phyloP scores from a whole-genome alignment of 768 basidiomycete genomes.

The Lactifluus rugatus region DNA sequence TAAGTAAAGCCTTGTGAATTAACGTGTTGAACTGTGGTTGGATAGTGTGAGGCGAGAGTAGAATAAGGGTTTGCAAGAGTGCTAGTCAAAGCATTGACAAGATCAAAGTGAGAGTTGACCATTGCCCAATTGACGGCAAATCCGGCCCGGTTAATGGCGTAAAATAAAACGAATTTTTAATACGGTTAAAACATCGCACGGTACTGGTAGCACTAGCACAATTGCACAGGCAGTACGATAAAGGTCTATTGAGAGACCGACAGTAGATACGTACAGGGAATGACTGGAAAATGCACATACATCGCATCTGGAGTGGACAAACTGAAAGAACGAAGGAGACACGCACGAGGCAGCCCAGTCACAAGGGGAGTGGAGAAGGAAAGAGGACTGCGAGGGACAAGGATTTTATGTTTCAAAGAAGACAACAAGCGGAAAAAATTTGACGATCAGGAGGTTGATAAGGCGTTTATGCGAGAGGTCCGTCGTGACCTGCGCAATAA shows the following conservation, averaged over 20 bases:
- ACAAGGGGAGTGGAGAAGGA: neutral
- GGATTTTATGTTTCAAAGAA: conserved; percentile 8
- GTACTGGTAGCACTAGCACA: conserved; percentile 18
- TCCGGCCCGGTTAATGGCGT: neutral
- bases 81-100: conserved; percentile 22
- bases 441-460: conserved; percentile 5
- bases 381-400: neutral
- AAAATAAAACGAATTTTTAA: neutral
- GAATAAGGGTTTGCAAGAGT: conserved; percentile 26
- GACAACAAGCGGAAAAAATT: conserved; percentile 10
- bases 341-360: neutral
- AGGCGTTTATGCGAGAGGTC: conserved; percentile 10
- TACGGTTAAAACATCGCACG: conserved; percentile 18
- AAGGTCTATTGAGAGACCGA: conserved; percentile 8
- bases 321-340: conserved; percentile 6
- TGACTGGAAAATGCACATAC: conserved; percentile 15
- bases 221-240: conserved; percentile 22
- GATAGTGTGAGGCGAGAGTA: conserved; percentile 20
- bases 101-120: neutral
- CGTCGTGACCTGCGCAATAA: conserved; percentile 13
- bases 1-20: conserved; percentile 28
- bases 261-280: conserved; percentile 20
- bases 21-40: conserved; percentile 17
- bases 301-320: conserved; percentile 12
- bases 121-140: neutral